Base-by-base conservation (phyloP, 306 rosid species). In the Cicer bijugum region DNA sequence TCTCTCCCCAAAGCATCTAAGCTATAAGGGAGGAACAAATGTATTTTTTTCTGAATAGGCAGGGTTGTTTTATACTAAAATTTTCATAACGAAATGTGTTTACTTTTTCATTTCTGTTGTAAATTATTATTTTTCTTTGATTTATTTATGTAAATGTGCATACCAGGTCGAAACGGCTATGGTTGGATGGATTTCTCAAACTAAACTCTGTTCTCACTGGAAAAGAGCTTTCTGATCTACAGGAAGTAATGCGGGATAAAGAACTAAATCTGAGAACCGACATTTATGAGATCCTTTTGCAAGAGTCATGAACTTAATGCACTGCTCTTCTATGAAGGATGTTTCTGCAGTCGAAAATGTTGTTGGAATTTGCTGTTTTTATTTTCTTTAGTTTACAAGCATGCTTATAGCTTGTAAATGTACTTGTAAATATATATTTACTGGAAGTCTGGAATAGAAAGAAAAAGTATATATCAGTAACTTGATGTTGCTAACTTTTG, bases 201-300 rank as follows among this genome's bases (percentile, higher is more conserved):
- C 85, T 94, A 72, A 87, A 87, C 74, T 65, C 89, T 7, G 66
- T 85, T 44, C 84, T 94, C 17, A 84, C 87, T 40, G 89, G 90
- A 16, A 94, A 94, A 79, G 97, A 94, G 82, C 91, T 94, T 44
- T 89, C 98, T 17, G 97, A 94, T 89, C 91, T 94, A 19, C 98
- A 94, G 67, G 98, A 94, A 84, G 97, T 94, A 19, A 94, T 94
- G 98, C 90, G 95, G 57, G 98, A 91, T 57, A 94, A 94, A 84
- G 97, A 94, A 51, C 79, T 94, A 75, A 93, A 93, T 84, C 89
- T 94, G 74, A 86, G 98, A 84, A 93, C 97, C 0, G 97, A 94
- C 82, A 89, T 94, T 37, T 94, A 88, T 37, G 98, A 94, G 85
- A 94, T 94, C 81, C 98, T 94, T 66, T 75, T 94, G 82, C 92